Evolutionary conservation across 208 protist genomes (phyloP), one percentile per base, ranked within the genome.

Genomic region (Sergeia podlipaevii): DNA sequence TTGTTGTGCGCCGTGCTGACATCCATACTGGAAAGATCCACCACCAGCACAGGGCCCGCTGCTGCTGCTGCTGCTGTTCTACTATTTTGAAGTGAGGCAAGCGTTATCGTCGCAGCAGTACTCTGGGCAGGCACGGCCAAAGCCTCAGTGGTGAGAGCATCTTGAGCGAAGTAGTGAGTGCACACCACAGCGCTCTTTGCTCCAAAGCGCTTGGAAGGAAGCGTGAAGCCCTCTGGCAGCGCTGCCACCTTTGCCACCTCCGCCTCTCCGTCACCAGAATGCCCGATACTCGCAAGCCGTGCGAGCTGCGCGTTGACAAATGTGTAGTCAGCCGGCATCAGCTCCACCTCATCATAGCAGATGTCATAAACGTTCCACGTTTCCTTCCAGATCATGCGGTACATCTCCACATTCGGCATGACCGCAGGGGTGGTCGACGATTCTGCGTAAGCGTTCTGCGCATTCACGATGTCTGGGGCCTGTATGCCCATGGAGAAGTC

Each of bases 301-400:
- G 45, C 39, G 15, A 60, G 32, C 34, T 34, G 28, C 41, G 26
- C 32, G 33, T 52, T 50, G 24, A 39, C 58, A n/a, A 36, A 32
- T 13, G 36, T 36, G 46, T 60, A 71, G 21, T 49, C 30, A 2
- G 33, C 44, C 27, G 81, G 85, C 38, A 93, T 63, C 6, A 89
- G 50, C 21, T 63, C 59, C 49, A 93, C 60, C 49, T 89, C 82
- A 36, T 93, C 86, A 53, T 93, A 90, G 2, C 70, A 45, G 43
- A 93, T 87, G 48, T 93, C 86, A 44, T 87, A 90, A 44, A 85
- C 27, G 60, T 93, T 93, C 83, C 86, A 93, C n/a, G 74, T 71
- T 53, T 93, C 86, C 59, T 77, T 90, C 80, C 81, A 93, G 11
- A 74, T 55, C 32, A 80, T 65, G n/a, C 57, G 58, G 23, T 54